Base-by-base conservation (phyloP, 345 rosid genomes). In the Angophora floribunda region DNA sequence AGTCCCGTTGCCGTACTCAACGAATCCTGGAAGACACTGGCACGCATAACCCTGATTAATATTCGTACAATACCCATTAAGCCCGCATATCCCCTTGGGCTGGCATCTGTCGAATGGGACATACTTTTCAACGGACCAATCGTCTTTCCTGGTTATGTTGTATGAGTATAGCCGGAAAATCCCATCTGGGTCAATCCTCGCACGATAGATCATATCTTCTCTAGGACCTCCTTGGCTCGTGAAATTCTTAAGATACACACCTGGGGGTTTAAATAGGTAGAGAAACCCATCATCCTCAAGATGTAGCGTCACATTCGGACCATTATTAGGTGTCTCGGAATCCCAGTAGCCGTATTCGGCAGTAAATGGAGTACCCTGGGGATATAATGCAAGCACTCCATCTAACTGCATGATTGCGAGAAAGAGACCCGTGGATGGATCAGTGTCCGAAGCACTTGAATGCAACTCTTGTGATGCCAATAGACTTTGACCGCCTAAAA, bases 351-450 rank as follows among this genome's bases (percentile, higher is more conserved):
- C 59, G 78, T 87, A 85, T 1, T 6, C 3, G 10, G 3, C 12
- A 22, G 52, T 11, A 4, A n/a, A 52, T 4, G 32, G 14, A 13
- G 87, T 67, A 19, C 36, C 82, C 5, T 51, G 6, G 5, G 92
- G 92, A 80, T 91, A 91, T 11, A 87, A 87, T 67, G 85, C 91
- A 51, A 91, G 92, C 79, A 91, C 89, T 30, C 91, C 92, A 87
- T 92, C 90, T 3, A 1, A 2, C 36, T 90, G 91, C 94, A 90
- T 89, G 15, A 3, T 6, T 24, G 91, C 89, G 3, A 13, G 22
- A 87, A 89, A 91, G 36, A 87, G 59, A 85, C 92, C 91, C 28
- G 85, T 86, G 9, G 94, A 91, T 9, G 86, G 87, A 36, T 89
- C 49, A 7, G 87, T 87, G 30, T 17, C 16, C 5, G 91, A 91